Percentiles rank a stretch among this genome's conserved stretches.
These are phyloP conservation scores for Camptophora hylomeconis DNA, from an alignment of 2,329 filamentous ascomycete genomes.

Conservation along the genomic window DNA sequence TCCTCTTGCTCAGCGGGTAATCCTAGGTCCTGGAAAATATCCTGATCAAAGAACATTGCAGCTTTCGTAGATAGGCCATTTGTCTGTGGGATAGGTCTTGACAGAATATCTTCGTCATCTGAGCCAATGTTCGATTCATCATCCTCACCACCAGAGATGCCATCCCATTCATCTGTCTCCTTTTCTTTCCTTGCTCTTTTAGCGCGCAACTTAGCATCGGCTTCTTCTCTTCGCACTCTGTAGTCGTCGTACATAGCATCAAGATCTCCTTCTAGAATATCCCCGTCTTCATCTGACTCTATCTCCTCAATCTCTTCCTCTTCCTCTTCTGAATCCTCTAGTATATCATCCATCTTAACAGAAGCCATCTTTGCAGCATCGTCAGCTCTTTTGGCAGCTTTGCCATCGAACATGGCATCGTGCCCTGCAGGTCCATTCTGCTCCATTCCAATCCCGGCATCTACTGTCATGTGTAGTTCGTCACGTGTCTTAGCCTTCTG, in stretches of 20 bases:
- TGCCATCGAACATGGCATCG: conserved; percentile 76
- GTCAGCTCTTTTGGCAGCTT: conserved; percentile 63
- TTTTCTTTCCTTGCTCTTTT: conserved; percentile 76
- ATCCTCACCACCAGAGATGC: conserved; percentile 60
- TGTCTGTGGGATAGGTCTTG: conserved; percentile 16
- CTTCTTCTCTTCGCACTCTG: conserved; percentile 62
- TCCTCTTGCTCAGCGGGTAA: conserved; percentile 41
- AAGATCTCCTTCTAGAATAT: conserved; percentile 70
- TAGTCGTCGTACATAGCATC: conserved; percentile 81
- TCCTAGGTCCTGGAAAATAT: conserved; percentile 78
- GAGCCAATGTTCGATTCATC: conserved; percentile 38
- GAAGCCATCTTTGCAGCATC: conserved; percentile 56
- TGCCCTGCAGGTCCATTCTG: conserved; percentile 66
- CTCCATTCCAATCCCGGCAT: conserved; percentile 91
- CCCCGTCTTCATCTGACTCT: conserved; percentile 69
- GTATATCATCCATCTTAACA: conserved; percentile 61
- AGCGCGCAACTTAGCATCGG: conserved; percentile 76
- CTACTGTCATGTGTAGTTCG: conserved; percentile 94
- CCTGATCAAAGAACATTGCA: conserved; percentile 81
- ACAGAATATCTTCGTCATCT: conserved; percentile 20
- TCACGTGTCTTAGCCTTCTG: conserved; percentile 89
- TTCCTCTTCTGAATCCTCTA: conserved; percentile 44
- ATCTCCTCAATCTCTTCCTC: conserved; percentile 48
- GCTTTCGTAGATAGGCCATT: conserved; percentile 69
- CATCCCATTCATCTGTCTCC: conserved; percentile 83